phyloP scores from a whole-genome alignment of 306 rosid genomes.

The Leucaena leucocephala region DNA sequence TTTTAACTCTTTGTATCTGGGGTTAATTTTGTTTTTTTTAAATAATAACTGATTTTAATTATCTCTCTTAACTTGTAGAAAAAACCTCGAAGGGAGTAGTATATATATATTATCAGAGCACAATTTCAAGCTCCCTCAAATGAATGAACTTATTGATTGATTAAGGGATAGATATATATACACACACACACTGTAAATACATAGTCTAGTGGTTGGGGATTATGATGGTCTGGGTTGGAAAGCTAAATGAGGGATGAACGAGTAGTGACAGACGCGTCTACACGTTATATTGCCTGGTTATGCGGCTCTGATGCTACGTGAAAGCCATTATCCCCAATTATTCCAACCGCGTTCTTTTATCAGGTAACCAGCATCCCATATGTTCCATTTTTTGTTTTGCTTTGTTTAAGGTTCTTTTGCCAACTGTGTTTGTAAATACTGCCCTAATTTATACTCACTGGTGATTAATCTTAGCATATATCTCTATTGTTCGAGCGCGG shows the following conservation, averaged over 20 bases:
- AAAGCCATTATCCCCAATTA: conserved; percentile 33
- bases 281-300: background rate
- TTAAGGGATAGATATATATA: too few species aligned
- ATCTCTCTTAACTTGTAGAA: too few species aligned
- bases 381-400: background rate
- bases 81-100: too few species aligned
- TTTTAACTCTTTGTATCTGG: too few species aligned
- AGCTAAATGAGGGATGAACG: conserved; percentile 6
- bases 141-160: too few species aligned
- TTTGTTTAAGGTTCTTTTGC: background rate
- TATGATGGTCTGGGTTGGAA: conserved; percentile 26
- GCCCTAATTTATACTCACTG: background rate
- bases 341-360: background rate
- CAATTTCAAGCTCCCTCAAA: too few species aligned
- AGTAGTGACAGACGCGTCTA: background rate
- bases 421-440: background rate
- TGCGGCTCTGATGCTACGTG: background rate
- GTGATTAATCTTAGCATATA: background rate
- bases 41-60: too few species aligned
- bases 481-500: background rate
- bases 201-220: background rate
- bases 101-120: too few species aligned
- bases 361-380: background rate
- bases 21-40: too few species aligned
- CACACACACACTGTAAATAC: too few species aligned